These are phyloP conservation scores for Aspergillus nanangensis DNA, from an alignment of 495 filamentous ascomycete genomes.

Conservation along the genomic window DNA sequence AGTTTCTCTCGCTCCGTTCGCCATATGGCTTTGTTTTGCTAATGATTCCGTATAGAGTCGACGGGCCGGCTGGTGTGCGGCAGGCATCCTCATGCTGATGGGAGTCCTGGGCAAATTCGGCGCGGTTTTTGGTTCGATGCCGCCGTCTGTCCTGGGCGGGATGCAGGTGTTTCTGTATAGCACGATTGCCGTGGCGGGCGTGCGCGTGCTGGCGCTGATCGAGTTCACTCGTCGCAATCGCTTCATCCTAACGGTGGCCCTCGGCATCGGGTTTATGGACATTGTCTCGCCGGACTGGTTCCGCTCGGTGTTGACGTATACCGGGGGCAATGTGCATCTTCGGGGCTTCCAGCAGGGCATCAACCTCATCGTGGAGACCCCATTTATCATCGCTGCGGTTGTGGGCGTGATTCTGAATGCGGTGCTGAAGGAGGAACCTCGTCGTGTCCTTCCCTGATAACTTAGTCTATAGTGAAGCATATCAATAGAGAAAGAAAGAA, in stretches of 20 bases:
- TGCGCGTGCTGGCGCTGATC: conserved; percentile 69
- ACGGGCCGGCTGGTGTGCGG: conserved; percentile 43
- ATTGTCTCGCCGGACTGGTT: conserved; percentile 74
- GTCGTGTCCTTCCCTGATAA: background rate
- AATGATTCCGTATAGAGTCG: conserved; percentile 22
- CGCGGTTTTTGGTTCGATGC: conserved; percentile 74
- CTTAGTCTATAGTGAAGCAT: no score
- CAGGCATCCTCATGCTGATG: conserved; percentile 68
- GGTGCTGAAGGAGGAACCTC: conserved; percentile 29
- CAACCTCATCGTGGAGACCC: conserved; percentile 67
- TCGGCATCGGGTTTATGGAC: conserved; percentile 70
- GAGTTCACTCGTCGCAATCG: conserved; percentile 75
- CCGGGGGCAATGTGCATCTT: conserved; percentile 58
- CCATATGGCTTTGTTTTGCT: background rate
- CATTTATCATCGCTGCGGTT: conserved; percentile 57
- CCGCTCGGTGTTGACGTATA: conserved; percentile 60
- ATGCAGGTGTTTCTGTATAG: conserved; percentile 87
- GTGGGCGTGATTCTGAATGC: conserved; percentile 65
- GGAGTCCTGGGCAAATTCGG: conserved; percentile 85
- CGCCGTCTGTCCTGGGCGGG: conserved; percentile 71
- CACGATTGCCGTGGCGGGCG: conserved; percentile 73
- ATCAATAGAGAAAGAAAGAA: no score
- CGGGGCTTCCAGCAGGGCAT: conserved; percentile 77
- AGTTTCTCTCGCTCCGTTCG: conserved; percentile 30
- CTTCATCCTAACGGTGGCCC: conserved; percentile 72